phyloP scores from a whole-genome alignment of 768 basidiomycete species.

The Pisolithus albus region DNA sequence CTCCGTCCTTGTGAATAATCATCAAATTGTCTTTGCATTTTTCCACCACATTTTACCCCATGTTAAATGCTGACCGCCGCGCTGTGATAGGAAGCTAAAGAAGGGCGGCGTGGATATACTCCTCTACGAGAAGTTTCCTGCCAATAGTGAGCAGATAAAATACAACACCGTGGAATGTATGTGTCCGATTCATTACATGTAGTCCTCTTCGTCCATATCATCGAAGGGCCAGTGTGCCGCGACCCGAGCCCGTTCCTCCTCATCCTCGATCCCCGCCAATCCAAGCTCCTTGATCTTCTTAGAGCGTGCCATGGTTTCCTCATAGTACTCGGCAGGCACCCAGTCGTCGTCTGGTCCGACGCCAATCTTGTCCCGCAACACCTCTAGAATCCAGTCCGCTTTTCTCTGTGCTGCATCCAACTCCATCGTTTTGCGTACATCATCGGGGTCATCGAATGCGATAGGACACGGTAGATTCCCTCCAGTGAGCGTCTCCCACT shows the following conservation, averaged over 20 bases:
- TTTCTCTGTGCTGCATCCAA: slow-evolving; percentile 25
- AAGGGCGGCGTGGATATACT: too few relatives aligned
- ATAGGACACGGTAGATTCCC: slow-evolving; percentile 37
- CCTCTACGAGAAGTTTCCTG: too few relatives aligned
- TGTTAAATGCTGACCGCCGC: too few relatives aligned
- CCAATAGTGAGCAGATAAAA: neutral
- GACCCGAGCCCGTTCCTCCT: slow-evolving; percentile 32
- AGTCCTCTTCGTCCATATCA: slow-evolving; percentile 41
- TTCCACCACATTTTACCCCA: too few relatives aligned
- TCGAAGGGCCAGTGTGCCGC: slow-evolving; percentile 38
- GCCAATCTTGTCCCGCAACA: slow-evolving; percentile 22
- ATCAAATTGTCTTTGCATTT: too few relatives aligned
- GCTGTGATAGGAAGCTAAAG: too few relatives aligned
- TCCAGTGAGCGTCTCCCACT: slow-evolving; percentile 36
- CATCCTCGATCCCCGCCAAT: slow-evolving; percentile 24
- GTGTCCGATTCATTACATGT: slow-evolving; percentile 28
- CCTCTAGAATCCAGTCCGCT: slow-evolving; percentile 29
- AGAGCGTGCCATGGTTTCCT: slow-evolving; percentile 28
- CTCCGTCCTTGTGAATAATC: too few relatives aligned
- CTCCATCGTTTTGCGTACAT: slow-evolving; percentile 36
- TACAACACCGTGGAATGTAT: slow-evolving; percentile 3
- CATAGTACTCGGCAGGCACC: slow-evolving; percentile 39
- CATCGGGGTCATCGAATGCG: slow-evolving; percentile 36
- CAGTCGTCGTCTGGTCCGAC: slow-evolving; percentile 36
- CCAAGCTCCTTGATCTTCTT: slow-evolving; percentile 30